Evolutionary conservation across 2,329 filamentous ascomycete species (phyloP).

Genomic region (Teratosphaeria nubilosa): DNA sequence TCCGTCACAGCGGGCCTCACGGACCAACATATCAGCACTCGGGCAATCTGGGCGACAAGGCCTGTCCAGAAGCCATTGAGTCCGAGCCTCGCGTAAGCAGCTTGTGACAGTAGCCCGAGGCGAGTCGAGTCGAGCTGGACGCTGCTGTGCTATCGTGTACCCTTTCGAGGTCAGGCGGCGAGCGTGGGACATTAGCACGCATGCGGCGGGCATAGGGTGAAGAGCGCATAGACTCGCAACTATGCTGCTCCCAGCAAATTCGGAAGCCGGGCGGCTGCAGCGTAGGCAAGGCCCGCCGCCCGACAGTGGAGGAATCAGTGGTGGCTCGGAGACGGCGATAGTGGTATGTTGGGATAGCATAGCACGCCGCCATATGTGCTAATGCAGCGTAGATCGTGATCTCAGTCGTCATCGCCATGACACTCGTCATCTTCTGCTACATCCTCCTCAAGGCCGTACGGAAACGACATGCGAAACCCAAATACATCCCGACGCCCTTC

Average conservation of each 20-base stretch:
- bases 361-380: not conserved
- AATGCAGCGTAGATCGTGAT: slow-evolving; percentile 6
- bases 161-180: not conserved
- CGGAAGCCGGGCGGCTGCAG: not conserved
- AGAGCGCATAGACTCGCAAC: not conserved
- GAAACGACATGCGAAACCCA: slow-evolving; percentile 17
- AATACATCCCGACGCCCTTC: slow-evolving; percentile 22
- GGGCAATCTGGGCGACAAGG: too few relatives aligned
- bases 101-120: not conserved
- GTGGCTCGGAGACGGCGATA: not conserved
- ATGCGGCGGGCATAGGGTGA: not conserved
- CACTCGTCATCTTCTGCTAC: slow-evolving; percentile 7
- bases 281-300: not conserved
- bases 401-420: slow-evolving; percentile 7
- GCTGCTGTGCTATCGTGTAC: not conserved
- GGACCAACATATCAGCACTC: not conserved
- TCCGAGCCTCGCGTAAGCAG: not conserved
- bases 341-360: not conserved
- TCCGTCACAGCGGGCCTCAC: not conserved
- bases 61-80: not conserved
- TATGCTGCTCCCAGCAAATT: not conserved
- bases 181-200: not conserved
- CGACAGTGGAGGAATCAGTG: not conserved
- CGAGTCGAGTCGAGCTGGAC: not conserved
- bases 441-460: slow-evolving; percentile 13